Conservation (phyloP, 345 rosid species). For the Ricinus communis region DNA sequence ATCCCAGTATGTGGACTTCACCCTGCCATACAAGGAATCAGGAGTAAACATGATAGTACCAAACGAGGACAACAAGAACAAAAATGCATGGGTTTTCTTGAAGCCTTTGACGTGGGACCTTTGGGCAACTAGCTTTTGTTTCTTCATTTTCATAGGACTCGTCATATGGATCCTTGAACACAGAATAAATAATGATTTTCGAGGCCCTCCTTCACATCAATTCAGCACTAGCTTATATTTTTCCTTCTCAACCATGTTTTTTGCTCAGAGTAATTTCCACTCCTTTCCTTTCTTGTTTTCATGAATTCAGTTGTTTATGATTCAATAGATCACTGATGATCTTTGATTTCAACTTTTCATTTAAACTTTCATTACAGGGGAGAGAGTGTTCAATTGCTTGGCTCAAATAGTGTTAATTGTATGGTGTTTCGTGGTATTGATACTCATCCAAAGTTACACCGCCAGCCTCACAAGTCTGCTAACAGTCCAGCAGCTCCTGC, state of each 20-base stretch:
- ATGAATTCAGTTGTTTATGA: too few relatives aligned
- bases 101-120: constrained; percentile 60
- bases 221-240: constrained; percentile 49
- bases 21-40: constrained; percentile 15
- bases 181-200: constrained; percentile 1
- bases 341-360: too few relatives aligned
- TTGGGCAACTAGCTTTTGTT: constrained; percentile 59
- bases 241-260: constrained; percentile 40
- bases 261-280: constrained; percentile 4
- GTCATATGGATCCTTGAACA: constrained; percentile 11
- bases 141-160: constrained; percentile 27
- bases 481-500: constrained; percentile 48
- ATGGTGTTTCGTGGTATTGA: constrained; percentile 45
- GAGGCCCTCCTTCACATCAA: constrained; percentile 34
- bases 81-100: constrained; percentile 53
- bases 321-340: neutral
- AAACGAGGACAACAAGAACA: neutral
- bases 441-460: constrained; percentile 63
- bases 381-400: constrained; percentile 49
- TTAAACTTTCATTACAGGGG: constrained; percentile 35
- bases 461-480: constrained; percentile 58
- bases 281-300: neutral
- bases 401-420: constrained; percentile 44
- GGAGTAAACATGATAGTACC: neutral
- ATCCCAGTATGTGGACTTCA: constrained; percentile 50